Conservation (phyloP, 73 alveolate species). For the Tetrahymena malaccensis region DNA sequence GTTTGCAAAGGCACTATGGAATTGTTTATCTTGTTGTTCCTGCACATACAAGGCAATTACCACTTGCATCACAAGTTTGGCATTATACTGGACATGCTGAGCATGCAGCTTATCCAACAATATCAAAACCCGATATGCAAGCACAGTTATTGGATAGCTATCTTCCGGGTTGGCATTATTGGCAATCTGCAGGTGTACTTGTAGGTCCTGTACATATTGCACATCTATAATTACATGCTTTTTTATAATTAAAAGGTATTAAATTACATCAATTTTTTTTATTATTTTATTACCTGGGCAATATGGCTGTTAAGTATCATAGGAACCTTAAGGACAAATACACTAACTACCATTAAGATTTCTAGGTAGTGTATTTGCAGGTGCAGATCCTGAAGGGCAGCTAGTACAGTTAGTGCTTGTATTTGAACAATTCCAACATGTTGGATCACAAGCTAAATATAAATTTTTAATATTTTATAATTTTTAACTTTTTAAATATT, state of each 20-base stretch:
- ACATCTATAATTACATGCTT: not conserved
- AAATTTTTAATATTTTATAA: not conserved
- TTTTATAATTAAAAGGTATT: not conserved
- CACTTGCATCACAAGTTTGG: not conserved
- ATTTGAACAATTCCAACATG: not conserved
- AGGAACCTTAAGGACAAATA: not conserved
- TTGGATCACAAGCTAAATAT: not conserved
- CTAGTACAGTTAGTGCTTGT: not conserved
- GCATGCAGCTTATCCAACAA: not conserved
- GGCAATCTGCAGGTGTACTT: not conserved
- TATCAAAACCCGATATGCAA: not conserved
- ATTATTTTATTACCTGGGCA: not conserved
- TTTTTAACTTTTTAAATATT: not conserved
- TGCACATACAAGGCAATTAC: not conserved
- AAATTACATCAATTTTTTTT: not conserved
- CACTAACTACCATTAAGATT: not conserved
- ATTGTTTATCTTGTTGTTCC: not conserved
- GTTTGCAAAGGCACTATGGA: not conserved
- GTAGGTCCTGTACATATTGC: not conserved
- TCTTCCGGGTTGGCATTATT: not conserved
- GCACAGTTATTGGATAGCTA: not conserved
- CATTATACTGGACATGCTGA: not conserved
- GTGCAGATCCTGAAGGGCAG: not conserved
- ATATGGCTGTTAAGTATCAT: not conserved
- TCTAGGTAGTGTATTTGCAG: not conserved